A percentile compares a stretch with the other conserved stretches of the same genome.
These are phyloP conservation scores for Adenanthera pavonina DNA, from an alignment of 306 rosid genomes.

Conservation along the genomic window DNA sequence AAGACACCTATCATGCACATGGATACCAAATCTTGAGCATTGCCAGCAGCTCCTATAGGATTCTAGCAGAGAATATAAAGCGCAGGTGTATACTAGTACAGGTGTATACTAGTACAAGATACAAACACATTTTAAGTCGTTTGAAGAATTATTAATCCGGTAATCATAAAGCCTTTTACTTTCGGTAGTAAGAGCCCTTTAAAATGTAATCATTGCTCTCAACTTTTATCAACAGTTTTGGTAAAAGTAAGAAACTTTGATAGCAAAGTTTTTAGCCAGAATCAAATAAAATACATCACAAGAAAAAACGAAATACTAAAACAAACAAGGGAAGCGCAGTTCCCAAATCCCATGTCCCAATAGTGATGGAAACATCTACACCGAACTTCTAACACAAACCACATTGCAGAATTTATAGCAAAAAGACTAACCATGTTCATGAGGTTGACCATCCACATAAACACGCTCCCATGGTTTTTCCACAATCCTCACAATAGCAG, in stretches of 20 bases:
- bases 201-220: neutral
- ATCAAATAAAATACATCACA: constrained; percentile 1
- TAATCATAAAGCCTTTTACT: neutral
- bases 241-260: neutral
- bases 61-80: neutral
- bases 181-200: neutral
- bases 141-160: neutral
- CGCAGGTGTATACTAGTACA: neutral
- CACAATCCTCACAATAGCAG: constrained; percentile 78
- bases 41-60: neutral
- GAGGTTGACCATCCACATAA: constrained; percentile 70
- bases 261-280: neutral
- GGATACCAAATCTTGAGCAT: neutral
- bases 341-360: neutral
- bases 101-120: neutral
- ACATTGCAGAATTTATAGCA: constrained; percentile 6
- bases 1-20: too few relatives aligned
- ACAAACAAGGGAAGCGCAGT: constrained; percentile 17
- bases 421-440: constrained; percentile 80
- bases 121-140: neutral
- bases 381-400: constrained; percentile 12
- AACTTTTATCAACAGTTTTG: neutral
- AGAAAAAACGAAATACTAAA: neutral
- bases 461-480: constrained; percentile 98
- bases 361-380: neutral